These are phyloP conservation scores for Ogataea parapolymorpha DNA, from an alignment of 805 yeast genomes.

Conservation along the genomic window DNA sequence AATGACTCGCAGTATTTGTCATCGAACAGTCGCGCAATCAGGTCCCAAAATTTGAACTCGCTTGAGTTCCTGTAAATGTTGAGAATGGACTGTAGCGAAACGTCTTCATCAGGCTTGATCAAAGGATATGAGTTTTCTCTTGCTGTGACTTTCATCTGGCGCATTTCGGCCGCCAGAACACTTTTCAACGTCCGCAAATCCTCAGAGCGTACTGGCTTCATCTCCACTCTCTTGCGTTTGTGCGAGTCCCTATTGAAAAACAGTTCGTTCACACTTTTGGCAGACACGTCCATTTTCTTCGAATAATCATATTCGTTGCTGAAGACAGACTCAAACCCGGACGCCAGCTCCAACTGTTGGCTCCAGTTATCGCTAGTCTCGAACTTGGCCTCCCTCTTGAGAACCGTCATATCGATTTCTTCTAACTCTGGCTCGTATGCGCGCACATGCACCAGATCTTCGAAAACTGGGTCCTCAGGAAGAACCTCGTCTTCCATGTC, in stretches of 20 bases:
- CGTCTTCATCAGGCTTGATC: slow-evolving; percentile 28
- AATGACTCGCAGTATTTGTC: slow-evolving; percentile 22
- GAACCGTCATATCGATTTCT: slow-evolving; percentile 43
- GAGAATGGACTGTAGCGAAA: slow-evolving; percentile 33
- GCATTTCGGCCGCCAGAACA: slow-evolving; percentile 17
- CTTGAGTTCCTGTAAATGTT: slow-evolving; percentile 11
- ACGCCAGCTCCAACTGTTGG: slow-evolving; percentile 54
- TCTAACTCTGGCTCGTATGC: slow-evolving; percentile 66
- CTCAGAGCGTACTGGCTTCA: slow-evolving; percentile 6
- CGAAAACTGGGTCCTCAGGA: slow-evolving; percentile 4
- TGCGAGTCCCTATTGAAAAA: slow-evolving; percentile 18
- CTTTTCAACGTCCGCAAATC: slow-evolving; percentile 6
- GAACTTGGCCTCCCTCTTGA: slow-evolving; percentile 40
- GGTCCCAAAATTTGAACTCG: slow-evolving; percentile 43
- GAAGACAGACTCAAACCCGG: slow-evolving; percentile 41
- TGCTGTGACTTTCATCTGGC: not conserved
- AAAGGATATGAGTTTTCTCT: slow-evolving; percentile 36
- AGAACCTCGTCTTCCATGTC: slow-evolving; percentile 6
- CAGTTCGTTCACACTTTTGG: slow-evolving; percentile 22
- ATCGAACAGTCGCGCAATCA: slow-evolving; percentile 65
- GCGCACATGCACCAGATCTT: slow-evolving; percentile 52
- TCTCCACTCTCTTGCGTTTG: slow-evolving; percentile 9
- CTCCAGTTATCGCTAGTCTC: slow-evolving; percentile 62
- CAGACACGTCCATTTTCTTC: slow-evolving; percentile 13
- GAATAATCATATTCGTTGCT: slow-evolving; percentile 19